Evolutionary conservation across 257 asterid genomes (phyloP), one percentile per base, ranked within the genome.

Genomic region (Lavandula angustifolia): DNA sequence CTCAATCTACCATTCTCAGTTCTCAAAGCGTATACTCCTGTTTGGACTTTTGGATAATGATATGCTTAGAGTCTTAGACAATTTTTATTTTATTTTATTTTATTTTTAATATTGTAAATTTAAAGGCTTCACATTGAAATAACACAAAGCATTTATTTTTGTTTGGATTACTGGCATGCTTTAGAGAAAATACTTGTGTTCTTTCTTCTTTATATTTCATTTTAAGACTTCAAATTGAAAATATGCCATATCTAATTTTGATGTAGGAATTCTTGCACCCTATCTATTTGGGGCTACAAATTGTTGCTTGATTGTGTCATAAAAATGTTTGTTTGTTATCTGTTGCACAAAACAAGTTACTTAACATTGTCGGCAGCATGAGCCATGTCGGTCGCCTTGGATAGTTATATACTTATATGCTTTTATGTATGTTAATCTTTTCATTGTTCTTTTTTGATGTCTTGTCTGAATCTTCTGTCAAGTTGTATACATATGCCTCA

Each of bases 191-290:
- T 31, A 5, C 10, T 32, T 4, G 14, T 56, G 31, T 32, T 46
- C 31, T 10, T n/a, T n/a, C n/a, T n/a, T n/a, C n/a, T n/a, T n/a
- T 42, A 42, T 42, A 9, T 11, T 9, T 10, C 11, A n/a, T 57
- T 17, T 33, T 32, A 33, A 51, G 61, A 34, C 52, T 40, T 61
- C 5, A 16, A 14, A 38, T 16, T 40, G 34, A 37, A n/a, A 53
- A 58, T 44, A 59, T 31, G 49, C 16, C 48, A 59, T 44, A 9
- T 35, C 27, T 46, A 8, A 41, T 66, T 66, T 49, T 49, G 60
- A n/a, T 60, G 54, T 9, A 0, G 42, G 32, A 13, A 13, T 13
- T 33, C 52, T 16, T 62, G 67, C 31, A 7, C n/a, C 17, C 12
- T 43, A 7, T 16, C 40, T 52, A 17, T 40, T 18, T 6, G 17